A percentile compares a stretch with the other conserved stretches of the same genome.
These are phyloP conservation scores for Nicotiana otophora DNA, from an alignment of 257 asterid species.

Conservation along the genomic window DNA sequence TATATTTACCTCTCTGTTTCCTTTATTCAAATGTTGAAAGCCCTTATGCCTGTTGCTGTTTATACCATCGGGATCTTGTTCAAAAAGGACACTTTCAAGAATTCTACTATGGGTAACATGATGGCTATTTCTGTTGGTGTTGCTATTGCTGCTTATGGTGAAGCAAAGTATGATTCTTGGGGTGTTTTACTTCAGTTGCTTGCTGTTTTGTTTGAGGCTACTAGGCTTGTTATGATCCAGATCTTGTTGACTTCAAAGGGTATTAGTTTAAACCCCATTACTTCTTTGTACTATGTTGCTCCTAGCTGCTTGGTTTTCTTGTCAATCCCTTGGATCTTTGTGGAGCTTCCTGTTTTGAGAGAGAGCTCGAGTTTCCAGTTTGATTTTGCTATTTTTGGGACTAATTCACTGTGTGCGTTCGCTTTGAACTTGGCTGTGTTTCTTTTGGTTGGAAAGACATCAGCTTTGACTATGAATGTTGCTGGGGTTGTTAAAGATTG, in stretches of 20 bases:
- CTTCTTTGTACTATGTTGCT: slow-evolving; percentile 14
- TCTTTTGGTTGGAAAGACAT: slow-evolving; percentile 24
- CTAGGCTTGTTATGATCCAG: slow-evolving; percentile 15
- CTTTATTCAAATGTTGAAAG: slow-evolving; percentile 16
- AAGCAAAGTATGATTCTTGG: slow-evolving; percentile 17
- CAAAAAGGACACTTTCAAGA: slow-evolving; percentile 5
- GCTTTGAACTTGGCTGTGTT: slow-evolving; percentile 24
- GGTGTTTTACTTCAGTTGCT: slow-evolving; percentile 10
- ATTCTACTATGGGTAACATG: slow-evolving; percentile 9
- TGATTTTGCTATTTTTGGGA: slow-evolving; percentile 18
- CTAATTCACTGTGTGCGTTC: slow-evolving; percentile 24
- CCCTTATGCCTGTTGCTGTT: slow-evolving; percentile 19
- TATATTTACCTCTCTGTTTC: slow-evolving; percentile 13
- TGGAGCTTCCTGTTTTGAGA: slow-evolving; percentile 18
- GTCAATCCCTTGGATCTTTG: slow-evolving; percentile 15
- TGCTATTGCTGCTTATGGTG: slow-evolving; percentile 15
- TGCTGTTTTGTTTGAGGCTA: slow-evolving; percentile 12
- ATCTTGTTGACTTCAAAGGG: slow-evolving; percentile 16
- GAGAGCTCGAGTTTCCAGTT: slow-evolving; percentile 11
- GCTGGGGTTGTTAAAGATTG: slow-evolving; percentile 32
- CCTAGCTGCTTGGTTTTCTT: slow-evolving; percentile 12
- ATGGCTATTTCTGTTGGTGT: slow-evolving; percentile 11
- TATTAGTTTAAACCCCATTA: slow-evolving; percentile 5
- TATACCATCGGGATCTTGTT: slow-evolving; percentile 14
- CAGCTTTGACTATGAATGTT: slow-evolving; percentile 30